Conservation (phyloP, 1,139 yeast species). For the Lodderomyces orthopsilosis region DNA sequence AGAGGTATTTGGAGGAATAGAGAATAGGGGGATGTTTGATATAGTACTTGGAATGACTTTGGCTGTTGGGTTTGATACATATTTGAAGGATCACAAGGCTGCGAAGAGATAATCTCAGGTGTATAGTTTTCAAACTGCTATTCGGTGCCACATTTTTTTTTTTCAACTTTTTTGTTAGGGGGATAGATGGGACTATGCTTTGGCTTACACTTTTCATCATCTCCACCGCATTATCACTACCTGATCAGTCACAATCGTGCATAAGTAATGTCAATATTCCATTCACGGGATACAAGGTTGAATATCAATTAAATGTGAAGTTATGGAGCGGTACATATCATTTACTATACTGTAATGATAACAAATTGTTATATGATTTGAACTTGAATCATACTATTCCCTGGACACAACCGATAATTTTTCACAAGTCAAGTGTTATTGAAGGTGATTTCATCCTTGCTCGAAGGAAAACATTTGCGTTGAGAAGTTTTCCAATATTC, state of each 20-base stretch:
- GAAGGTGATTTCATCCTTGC: constrained; percentile 17
- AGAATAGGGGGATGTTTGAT: constrained; percentile 50
- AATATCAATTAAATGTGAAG: constrained; percentile 22
- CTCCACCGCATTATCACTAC: constrained; percentile 5
- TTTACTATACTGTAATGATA: constrained; percentile 31
- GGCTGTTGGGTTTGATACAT: constrained; percentile 50
- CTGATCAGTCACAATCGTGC: constrained; percentile 16
- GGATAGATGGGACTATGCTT: background rate
- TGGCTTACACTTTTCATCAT: background rate
- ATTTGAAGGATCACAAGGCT: constrained; percentile 4
- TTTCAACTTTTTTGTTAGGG: constrained; percentile 1
- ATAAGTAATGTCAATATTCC: constrained; percentile 17
- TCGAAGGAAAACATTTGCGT: constrained; percentile 24
- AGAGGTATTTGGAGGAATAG: constrained; percentile 20
- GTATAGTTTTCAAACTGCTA: no score
- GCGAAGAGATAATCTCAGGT: background rate
- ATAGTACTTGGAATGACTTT: constrained; percentile 51
- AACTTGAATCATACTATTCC: constrained; percentile 24
- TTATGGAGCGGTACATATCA: constrained; percentile 18
- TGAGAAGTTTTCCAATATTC: constrained; percentile 23
- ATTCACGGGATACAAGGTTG: constrained; percentile 35
- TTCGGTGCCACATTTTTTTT: no score
- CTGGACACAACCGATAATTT: constrained; percentile 20
- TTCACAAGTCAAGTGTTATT: background rate
- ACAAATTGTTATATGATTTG: constrained; percentile 26